Conservation (phyloP, 441 rosid species). For the Eugenia klotzschiana region DNA sequence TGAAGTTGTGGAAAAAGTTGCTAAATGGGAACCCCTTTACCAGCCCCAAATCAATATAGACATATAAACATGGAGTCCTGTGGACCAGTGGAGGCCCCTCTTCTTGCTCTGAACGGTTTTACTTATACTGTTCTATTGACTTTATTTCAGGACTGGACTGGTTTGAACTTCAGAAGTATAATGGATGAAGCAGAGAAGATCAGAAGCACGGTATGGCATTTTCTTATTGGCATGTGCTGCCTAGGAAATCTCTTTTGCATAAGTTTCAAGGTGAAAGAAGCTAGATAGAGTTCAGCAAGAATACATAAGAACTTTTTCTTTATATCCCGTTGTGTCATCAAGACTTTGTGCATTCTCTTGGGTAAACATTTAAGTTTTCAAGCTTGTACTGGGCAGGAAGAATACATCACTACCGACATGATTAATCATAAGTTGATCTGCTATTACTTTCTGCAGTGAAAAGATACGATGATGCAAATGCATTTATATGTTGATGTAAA, state of each 20-base stretch:
- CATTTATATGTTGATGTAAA: neutral
- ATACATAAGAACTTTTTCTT: neutral
- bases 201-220: conserved; percentile 55
- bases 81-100: neutral
- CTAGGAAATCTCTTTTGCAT: neutral
- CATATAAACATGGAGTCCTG: neutral
- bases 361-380: neutral
- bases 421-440: neutral
- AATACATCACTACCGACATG: neutral
- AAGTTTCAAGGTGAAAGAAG: neutral
- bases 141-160: conserved; percentile 86
- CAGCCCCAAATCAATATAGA: neutral
- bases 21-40: neutral
- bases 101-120: neutral
- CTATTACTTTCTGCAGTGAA: neutral
- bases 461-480: neutral
- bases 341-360: neutral
- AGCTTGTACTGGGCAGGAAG: neutral
- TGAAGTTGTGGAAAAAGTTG: neutral
- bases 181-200: conserved; percentile 92
- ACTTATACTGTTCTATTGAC: neutral
- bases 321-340: neutral
- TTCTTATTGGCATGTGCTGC: neutral
- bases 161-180: conserved; percentile 72
- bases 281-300: neutral